Base-by-base conservation (phyloP, 2,329 filamentous ascomycete genomes). In the Aspergillus japonicus region DNA sequence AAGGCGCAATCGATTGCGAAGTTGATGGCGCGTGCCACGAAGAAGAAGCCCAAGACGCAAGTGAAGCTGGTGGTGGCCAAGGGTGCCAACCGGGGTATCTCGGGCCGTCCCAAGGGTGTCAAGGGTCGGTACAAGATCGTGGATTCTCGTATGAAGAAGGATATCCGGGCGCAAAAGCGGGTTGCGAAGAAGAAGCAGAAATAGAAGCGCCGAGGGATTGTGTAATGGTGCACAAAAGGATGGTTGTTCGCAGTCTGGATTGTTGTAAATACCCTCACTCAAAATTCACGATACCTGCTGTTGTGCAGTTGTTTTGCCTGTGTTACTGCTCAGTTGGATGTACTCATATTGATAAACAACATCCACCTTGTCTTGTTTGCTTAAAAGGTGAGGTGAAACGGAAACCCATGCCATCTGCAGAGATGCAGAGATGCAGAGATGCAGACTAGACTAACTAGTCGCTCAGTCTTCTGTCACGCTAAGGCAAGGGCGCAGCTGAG, bases 81-180 rank as follows among this genome's bases (percentile, higher is more conserved):
- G 62, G 94, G 94, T 62, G 79, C 85, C 54, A 97, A 98, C 77
- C 89, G 87, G 67, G 94, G 92, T 71, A 87, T 96, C 72, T 86
- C 90, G 73, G 94, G 93, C 21, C 83, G 94, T 68, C 95, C 95
- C 2, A 89, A 87, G 75, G 95, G 94, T 61, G 92, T 96, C 24
- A 97, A 96, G 85, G 94, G 94, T 42, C 89, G 91, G 67, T 99
- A 99, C 77, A 96, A 96, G 83, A 96, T 99, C 83, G 94, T 99
- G 57, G 94, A 98, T 79, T 82, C 91, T 14, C 85, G 95, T 68
- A 87, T 97, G 87, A 97, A 97, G 87, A 98, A 97, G 87, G 95
- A 98, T 81, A 84, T 95, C 57, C 82, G 92, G 73, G 92, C 90
- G 2, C 84, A 94, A 77, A 96, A 96, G 86, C 85, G 93, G 71